Evolutionary conservation across 176 grass and related monocot genomes (phyloP), one percentile per base, ranked within the genome.

Genomic region (Aechmea fasciata): DNA sequence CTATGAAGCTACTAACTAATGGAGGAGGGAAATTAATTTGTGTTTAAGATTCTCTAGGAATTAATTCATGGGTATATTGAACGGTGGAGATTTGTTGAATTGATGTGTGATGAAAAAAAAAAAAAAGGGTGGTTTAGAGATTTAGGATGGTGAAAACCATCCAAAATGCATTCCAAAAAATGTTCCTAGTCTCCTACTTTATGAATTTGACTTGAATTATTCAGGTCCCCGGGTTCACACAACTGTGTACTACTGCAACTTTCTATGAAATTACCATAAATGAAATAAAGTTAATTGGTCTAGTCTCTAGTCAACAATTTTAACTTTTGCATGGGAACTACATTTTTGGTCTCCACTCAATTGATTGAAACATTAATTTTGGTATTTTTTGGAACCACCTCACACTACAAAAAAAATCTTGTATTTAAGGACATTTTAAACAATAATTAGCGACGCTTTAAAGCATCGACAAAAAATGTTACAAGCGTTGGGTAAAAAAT

Each of bases 21-120:
- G 55, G 8, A 23, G n/a, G n/a, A 59, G 52, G 13, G 52, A 57
- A 57, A 14, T 1, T n/a, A n/a, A n/a, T 19, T 19, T 15, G 2
- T 6, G 3, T 41, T 33, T 33, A 33, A 17, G 54, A 59, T 59
- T 20, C 54, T 18, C 54, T 59, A 9, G 6, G 19, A 59, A n/a
- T n/a, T n/a, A n/a, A 9, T 59, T 59, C n/a, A 15, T 9, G n/a
- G 55, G n/a, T 59, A 59, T 59, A 20, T 59, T 20, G 55, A 59
- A 41, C 55, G 55, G 55, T 59, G 55, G 55, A 59, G 15, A 59
- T 59, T 59, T 59, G 55, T 17, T 59, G n/a, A 59, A 59, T 59
- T 59, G 55, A 59, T 59, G 55, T 59, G 6, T 59, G 55, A 19
- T 59, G 7, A 6, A 59, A 59, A 41, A 59, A 59, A 23, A 6